A percentile compares a stretch with the other conserved stretches of the same genome.
phyloP scores from a whole-genome alignment of 371 early-diverging fungal species.

The Mortierella sp. region DNA sequence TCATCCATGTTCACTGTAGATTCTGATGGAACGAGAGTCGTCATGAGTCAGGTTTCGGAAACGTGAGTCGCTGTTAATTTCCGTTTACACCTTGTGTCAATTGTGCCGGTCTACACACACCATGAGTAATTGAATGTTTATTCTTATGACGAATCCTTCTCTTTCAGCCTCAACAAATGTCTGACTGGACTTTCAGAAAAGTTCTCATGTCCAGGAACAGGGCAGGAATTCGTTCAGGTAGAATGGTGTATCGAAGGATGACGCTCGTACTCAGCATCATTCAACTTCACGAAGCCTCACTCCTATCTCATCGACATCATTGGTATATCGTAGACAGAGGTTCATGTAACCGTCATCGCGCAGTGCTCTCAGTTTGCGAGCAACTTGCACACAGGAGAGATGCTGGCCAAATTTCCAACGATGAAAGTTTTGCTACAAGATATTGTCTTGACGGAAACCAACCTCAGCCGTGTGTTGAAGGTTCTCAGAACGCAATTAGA shows the following conservation, averaged over 20 bases:
- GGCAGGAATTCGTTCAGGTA: slow-evolving; percentile 44
- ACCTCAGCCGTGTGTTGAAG: slow-evolving; percentile 62
- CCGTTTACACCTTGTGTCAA: background rate
- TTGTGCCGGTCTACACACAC: background rate
- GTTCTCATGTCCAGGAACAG: slow-evolving; percentile 45
- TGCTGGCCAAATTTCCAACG: slow-evolving; percentile 69
- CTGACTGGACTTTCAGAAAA: slow-evolving; percentile 40
- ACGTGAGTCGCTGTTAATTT: slow-evolving; percentile 54
- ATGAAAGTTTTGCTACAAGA: slow-evolving; percentile 77
- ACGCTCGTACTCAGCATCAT: background rate
- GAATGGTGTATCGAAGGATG: background rate
- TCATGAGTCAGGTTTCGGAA: slow-evolving; percentile 63
- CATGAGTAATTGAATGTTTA: background rate
- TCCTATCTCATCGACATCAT: background rate
- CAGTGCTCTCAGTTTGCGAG: slow-evolving; percentile 78
- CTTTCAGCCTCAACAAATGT: slow-evolving; percentile 44
- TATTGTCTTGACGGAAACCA: slow-evolving; percentile 60
- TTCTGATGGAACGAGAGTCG: slow-evolving; percentile 59
- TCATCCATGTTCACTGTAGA: slow-evolving; percentile 78
- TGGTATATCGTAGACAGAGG: slow-evolving; percentile 58
- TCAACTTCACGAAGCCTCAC: background rate
- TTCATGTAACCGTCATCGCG: slow-evolving; percentile 80
- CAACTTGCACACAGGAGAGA: slow-evolving; percentile 66
- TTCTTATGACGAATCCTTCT: too few relatives aligned
- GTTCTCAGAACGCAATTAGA: slow-evolving; percentile 62